A percentile compares a stretch with the other conserved stretches of the same genome.
These are phyloP conservation scores for Lentinula novae-zelandiae DNA, from an alignment of 1,284 basidiomycete species.

Conservation along the genomic window DNA sequence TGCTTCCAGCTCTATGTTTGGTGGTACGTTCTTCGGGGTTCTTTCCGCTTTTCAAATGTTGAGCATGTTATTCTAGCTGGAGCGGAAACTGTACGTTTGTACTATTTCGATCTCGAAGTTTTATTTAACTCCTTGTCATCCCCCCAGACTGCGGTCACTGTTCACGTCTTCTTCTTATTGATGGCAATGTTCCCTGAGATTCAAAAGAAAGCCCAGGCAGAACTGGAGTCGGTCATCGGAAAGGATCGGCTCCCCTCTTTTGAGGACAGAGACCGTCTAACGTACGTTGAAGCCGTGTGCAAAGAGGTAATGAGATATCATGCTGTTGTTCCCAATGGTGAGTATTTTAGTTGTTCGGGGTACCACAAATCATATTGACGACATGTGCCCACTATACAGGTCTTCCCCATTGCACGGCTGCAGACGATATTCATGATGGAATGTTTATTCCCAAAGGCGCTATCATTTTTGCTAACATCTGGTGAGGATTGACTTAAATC, in stretches of 20 bases:
- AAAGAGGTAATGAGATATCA: slow-evolving; percentile 40
- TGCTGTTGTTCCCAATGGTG: slow-evolving; percentile 24
- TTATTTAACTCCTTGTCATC: background rate
- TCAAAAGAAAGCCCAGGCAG: slow-evolving; percentile 34
- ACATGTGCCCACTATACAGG: slow-evolving; percentile 2
- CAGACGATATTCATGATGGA: slow-evolving; percentile 22
- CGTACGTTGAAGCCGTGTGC: slow-evolving; percentile 39
- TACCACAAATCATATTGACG: background rate
- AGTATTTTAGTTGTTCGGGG: background rate
- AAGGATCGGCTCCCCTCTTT: slow-evolving; percentile 36
- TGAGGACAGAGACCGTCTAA: slow-evolving; percentile 32
- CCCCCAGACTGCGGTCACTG: slow-evolving; percentile 17
- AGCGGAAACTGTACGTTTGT: slow-evolving; percentile 18
- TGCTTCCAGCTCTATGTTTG: slow-evolving; percentile 22
- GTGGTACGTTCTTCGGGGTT: slow-evolving; percentile 17
- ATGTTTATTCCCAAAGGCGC: slow-evolving; percentile 23
- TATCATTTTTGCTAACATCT: slow-evolving; percentile 21
- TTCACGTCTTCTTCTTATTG: slow-evolving; percentile 32
- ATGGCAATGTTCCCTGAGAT: slow-evolving; percentile 36
- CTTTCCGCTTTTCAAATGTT: background rate
- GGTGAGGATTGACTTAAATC: slow-evolving; percentile 13
- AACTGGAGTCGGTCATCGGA: slow-evolving; percentile 36
- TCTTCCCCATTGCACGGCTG: slow-evolving; percentile 19
- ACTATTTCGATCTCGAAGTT: background rate
- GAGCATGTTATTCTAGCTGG: slow-evolving; percentile 14